Base-by-base conservation (phyloP, 2,329 filamentous ascomycete genomes). In the Exophiala spinifera region DNA sequence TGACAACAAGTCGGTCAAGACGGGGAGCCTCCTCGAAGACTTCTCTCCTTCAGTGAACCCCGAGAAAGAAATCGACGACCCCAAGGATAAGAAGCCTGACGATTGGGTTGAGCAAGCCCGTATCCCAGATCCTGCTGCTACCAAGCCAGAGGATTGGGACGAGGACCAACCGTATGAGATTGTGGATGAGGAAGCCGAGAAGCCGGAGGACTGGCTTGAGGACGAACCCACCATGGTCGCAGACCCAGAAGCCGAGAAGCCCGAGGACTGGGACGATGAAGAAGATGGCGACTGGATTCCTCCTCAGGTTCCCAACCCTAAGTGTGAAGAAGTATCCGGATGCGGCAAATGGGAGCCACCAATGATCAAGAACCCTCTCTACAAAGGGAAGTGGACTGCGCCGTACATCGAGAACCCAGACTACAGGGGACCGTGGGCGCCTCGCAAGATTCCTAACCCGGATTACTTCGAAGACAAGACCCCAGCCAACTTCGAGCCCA, bases 231-330 rank as follows among this genome's bases (percentile, higher is more conserved):
- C 82, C 60, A 88, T 83, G 63, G 79, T 97, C 58, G 83, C 91
- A 54, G 94, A 99, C 78, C 94, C 94, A 52, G 91, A 96, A 78
- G 91, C 92, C 48, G 81, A 89, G 79, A 99, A 97, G 87, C 94
- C 94, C 60, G 91, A 96, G 77, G 94, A 97, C 72, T 99, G 94
- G 94, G 92, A 96, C 77, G 92, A 99, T 56, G 94, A 99, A 79
- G 94, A 99, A 79, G 94, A 99, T 73, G 94, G 94, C 74, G 94
- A 99, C 79, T 99, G 91, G 91, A 74, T 95, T 64, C 78, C 91
- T 49, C 94, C 92, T 55, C 91, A 86, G 51, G 84, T 99, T 51
- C 83, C 90, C 72, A 97, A 99, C 85, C 89, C 92, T 74, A 96
- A 96, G 84, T 97, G 94, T 71, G 84, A 86, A 62, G 92, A 97